Conservation (phyloP, 2,329 filamentous ascomycete species). For the Stemphylium lycopersici region DNA sequence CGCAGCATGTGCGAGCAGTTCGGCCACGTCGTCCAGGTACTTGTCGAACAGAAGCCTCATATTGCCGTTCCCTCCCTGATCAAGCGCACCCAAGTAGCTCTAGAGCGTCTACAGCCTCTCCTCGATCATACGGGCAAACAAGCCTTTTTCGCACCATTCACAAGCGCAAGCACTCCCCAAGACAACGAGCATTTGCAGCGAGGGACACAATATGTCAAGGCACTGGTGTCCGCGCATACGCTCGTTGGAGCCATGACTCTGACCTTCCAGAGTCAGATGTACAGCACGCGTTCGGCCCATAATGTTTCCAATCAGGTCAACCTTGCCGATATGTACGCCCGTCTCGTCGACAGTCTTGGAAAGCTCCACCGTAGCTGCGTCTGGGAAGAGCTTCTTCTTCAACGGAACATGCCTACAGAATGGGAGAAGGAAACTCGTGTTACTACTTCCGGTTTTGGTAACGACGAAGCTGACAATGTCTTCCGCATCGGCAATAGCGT, state of each 20-base stretch:
- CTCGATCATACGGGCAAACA: conserved; percentile 57
- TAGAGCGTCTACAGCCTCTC: conserved; percentile 72
- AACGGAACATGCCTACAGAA: conserved; percentile 73
- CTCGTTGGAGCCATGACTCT: conserved; percentile 77
- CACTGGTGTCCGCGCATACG: conserved; percentile 76
- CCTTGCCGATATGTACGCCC: conserved; percentile 80
- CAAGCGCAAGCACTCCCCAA: conserved; percentile 33
- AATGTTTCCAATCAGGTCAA: conserved; percentile 78
- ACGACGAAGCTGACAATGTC: conserved; percentile 49
- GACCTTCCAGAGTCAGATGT: conserved; percentile 70
- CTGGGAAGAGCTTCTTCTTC: conserved; percentile 81
- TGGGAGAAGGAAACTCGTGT: conserved; percentile 61
- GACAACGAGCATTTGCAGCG: conserved; percentile 53
- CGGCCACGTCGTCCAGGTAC: conserved; percentile 73
- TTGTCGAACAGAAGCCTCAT: conserved; percentile 81
- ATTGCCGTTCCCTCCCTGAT: conserved; percentile 82
- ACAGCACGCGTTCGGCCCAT: conserved; percentile 66
- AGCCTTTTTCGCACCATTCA: conserved; percentile 75
- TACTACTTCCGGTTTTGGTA: conserved; percentile 47
- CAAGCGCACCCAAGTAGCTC: conserved; percentile 71
- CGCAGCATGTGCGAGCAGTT: conserved; percentile 70
- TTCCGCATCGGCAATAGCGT: conserved; percentile 43
- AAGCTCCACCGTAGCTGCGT: conserved; percentile 79
- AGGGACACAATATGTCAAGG: conserved; percentile 80
- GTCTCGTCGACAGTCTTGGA: conserved; percentile 76